phyloP scores from a whole-genome alignment of 2,329 filamentous ascomycete species.

The Aspergillus bombycis region DNA sequence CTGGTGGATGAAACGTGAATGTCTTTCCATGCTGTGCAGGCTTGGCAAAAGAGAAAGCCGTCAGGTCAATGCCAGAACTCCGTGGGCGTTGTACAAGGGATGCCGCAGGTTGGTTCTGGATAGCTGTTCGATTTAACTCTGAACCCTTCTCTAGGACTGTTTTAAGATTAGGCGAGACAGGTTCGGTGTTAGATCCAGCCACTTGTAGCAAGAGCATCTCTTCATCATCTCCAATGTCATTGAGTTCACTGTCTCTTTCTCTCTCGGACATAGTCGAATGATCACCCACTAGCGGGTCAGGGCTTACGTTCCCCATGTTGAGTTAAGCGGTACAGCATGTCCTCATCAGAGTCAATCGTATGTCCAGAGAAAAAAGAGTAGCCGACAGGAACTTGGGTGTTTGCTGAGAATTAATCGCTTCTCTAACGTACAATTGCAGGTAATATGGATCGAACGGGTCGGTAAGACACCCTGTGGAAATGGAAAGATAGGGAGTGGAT shows the following conservation, averaged over 20 bases:
- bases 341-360: background rate
- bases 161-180: slow-evolving; percentile 19
- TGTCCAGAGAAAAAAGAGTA: background rate
- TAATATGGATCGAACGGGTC: background rate
- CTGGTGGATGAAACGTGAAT: slow-evolving; percentile 26
- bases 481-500: background rate
- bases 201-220: slow-evolving; percentile 25
- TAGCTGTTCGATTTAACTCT: slow-evolving; percentile 9
- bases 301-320: slow-evolving; percentile 4
- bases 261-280: background rate
- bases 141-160: slow-evolving; percentile 21
- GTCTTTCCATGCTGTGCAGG: slow-evolving; percentile 28
- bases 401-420: background rate
- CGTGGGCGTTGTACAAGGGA: slow-evolving; percentile 36
- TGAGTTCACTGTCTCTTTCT: background rate
- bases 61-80: slow-evolving; percentile 32
- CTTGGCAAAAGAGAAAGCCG: slow-evolving; percentile 39
- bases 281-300: background rate
- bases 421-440: background rate
- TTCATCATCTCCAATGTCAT: slow-evolving; percentile 20
- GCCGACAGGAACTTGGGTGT: too few relatives aligned
- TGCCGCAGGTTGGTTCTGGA: slow-evolving; percentile 15
- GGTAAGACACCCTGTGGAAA: background rate
- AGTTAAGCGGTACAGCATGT: background rate
- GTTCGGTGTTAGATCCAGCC: slow-evolving; percentile 18